These are phyloP conservation scores for Linnemannia hyalina DNA, from an alignment of 192 early-diverging fungal genomes.

Conservation along the genomic window DNA sequence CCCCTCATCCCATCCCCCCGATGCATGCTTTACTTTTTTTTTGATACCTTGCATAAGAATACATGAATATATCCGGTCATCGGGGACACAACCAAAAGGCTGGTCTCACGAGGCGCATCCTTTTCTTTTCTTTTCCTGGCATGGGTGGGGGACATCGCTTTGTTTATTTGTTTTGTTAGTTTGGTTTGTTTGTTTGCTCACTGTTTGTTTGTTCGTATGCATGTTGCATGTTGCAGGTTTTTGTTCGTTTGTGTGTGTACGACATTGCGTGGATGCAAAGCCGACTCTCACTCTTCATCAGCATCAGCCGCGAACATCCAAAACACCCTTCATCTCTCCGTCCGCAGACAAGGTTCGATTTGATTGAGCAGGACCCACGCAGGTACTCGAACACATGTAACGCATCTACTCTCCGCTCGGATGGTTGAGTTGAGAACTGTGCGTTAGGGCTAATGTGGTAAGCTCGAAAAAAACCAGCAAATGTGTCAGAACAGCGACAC, in stretches of 20 bases:
- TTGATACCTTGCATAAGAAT: background rate
- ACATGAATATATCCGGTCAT: background rate
- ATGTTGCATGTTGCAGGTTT: background rate
- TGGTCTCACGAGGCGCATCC: background rate
- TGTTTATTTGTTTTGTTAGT: background rate
- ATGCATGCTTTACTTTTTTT: conserved; percentile 2
- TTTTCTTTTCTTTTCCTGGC: background rate
- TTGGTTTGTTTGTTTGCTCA: background rate
- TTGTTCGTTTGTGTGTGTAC: conserved; percentile 6
- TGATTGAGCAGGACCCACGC: background rate
- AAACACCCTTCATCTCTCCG: background rate
- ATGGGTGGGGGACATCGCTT: background rate
- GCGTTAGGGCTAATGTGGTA: background rate
- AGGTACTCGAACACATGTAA: background rate
- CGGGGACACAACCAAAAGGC: background rate
- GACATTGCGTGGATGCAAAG: conserved; percentile 4
- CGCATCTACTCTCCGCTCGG: background rate
- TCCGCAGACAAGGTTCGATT: background rate
- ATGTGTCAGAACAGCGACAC: background rate
- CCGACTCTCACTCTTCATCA: background rate
- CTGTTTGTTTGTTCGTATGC: background rate
- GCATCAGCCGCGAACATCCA: background rate
- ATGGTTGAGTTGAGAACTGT: background rate
- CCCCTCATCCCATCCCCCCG: background rate
- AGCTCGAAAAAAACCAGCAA: background rate